A percentile compares a stretch with the other conserved stretches of the same genome.
phyloP scores from a whole-genome alignment of 75 land plant species.

The Picea sitchensis region DNA sequence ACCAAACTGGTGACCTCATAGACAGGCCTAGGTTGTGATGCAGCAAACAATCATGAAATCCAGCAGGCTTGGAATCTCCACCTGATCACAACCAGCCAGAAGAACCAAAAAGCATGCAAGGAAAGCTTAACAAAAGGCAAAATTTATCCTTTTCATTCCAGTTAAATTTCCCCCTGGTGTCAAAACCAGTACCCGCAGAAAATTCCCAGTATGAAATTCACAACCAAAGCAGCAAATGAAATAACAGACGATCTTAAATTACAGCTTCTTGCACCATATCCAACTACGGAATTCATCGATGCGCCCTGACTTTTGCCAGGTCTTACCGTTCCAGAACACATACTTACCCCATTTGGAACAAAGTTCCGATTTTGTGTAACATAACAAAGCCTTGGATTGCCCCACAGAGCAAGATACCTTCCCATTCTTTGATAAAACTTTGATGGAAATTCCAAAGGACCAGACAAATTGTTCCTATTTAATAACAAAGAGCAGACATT shows the following conservation, averaged over 20 bases:
- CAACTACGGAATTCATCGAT: background rate
- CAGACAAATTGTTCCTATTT: conserved; percentile 59
- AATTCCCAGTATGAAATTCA: background rate
- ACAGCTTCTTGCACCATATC: background rate
- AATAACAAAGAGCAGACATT: conserved; percentile 38
- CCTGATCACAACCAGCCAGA: no score
- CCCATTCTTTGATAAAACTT: conserved; percentile 66
- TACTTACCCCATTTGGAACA: conserved; percentile 8
- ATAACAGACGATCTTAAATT: background rate
- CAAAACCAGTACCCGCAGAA: background rate
- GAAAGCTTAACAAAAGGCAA: no score
- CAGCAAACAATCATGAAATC: no score
- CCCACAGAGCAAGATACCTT: conserved; percentile 45
- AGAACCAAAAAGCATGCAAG: no score
- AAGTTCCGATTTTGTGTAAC: conserved; percentile 2
- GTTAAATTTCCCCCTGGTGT: background rate
- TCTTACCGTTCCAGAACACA: background rate
- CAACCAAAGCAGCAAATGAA: background rate
- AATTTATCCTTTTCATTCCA: no score
- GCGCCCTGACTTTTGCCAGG: background rate
- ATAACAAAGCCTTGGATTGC: conserved; percentile 64
- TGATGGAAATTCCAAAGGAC: conserved; percentile 52
- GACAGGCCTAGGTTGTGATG: background rate
- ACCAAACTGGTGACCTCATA: background rate
- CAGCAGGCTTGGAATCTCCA: no score